Base-by-base conservation (phyloP, 2,329 filamentous ascomycete species). In the Ceratocystis albifundus region DNA sequence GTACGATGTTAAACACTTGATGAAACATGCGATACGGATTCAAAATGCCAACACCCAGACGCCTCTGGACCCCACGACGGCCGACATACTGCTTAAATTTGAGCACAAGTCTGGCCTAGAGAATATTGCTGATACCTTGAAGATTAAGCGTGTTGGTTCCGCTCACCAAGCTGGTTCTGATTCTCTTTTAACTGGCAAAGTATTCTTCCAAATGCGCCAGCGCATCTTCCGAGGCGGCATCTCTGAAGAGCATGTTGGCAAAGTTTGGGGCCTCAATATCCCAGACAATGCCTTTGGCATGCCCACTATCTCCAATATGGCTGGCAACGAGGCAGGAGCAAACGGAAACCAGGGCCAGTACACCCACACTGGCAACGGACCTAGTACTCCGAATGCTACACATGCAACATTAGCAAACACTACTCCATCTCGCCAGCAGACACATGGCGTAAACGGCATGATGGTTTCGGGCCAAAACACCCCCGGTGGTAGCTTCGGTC, bases 1-100 rank as follows among this genome's bases (percentile, higher is more conserved):
- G 0, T 96, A 94, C 75, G 94, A 99, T 74, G 94, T 99, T 71
- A 99, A 99, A 78, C 96, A 94, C 75, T 83, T 99, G 50, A 93
- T 96, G 84, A 96, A 96, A 74, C 86, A 91, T 72, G 91, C 90
- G 32, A 88, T 88, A 70, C 84, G 84, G 71, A 82, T 87, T 65
- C 84, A 88, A 73, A 83, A 84, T 66, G 81, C 82, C 62, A 83
- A 77, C 73, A 87, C 84, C 63, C 75, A 84, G 12, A 85, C 82
- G 7, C 86, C 84, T 61, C 79, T 82, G 65, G 87, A 89, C 68
- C 81, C 83, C 1, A 79, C 80, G 66, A 88, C 85, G 17, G 80
- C 82, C 28, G 88, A 90, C 72, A 88, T 96, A 67, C 80, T 97
- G 69, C 85, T 88, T 70, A 90, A 89, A 70, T 87, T 96, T 66